phyloP scores from a whole-genome alignment of 2,329 filamentous ascomycete genomes.

The Scytalidium sp. region DNA sequence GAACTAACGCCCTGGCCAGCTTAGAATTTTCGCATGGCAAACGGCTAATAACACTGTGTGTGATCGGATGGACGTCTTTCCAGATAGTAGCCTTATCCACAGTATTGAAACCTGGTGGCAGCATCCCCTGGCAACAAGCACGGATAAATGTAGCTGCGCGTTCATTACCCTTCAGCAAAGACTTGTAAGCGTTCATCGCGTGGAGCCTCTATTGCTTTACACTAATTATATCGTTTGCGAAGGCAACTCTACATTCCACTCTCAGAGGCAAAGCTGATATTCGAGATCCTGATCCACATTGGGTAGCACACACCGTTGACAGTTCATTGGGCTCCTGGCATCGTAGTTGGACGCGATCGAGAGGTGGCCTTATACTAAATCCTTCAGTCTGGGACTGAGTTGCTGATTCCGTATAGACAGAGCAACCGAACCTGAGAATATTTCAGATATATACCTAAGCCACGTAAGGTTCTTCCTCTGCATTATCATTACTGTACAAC shows the following conservation, averaged over 20 bases:
- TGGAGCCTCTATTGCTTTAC: too few relatives aligned
- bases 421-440: too few relatives aligned
- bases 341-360: slow-evolving; percentile 16
- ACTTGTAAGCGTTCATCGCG: too few relatives aligned
- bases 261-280: neutral
- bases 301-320: slow-evolving; percentile 23
- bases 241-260: too few relatives aligned
- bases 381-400: too few relatives aligned
- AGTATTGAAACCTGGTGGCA: slow-evolving; percentile 26
- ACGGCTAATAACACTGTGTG: slow-evolving; percentile 27
- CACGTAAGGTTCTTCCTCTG: too few relatives aligned
- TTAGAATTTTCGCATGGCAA: slow-evolving; percentile 29
- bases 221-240: too few relatives aligned
- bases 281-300: slow-evolving; percentile 14
- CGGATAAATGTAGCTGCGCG: slow-evolving; percentile 27
- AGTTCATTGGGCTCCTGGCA: slow-evolving; percentile 20
- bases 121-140: slow-evolving; percentile 24
- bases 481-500: too few relatives aligned
- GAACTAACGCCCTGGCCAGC: too few relatives aligned
- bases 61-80: slow-evolving; percentile 24
- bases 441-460: too few relatives aligned
- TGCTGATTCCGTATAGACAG: too few relatives aligned
- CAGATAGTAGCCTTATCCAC: slow-evolving; percentile 24
- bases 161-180: slow-evolving; percentile 25
- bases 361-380: slow-evolving; percentile 1